These are phyloP conservation scores for Colletotrichum liriopes DNA, from an alignment of 2,329 filamentous ascomycete species.

Conservation along the genomic window DNA sequence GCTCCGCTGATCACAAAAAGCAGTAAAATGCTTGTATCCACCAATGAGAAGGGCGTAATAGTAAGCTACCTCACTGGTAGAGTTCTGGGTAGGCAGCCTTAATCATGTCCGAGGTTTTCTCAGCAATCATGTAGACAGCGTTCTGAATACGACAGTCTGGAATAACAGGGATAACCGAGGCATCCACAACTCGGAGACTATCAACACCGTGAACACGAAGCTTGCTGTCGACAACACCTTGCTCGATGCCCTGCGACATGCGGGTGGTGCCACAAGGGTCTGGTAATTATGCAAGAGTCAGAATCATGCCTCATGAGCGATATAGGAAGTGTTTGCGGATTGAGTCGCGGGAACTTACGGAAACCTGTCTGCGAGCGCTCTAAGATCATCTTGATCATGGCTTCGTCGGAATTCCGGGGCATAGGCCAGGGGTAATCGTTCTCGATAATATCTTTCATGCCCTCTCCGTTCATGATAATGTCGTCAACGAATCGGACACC, in stretches of 20 bases:
- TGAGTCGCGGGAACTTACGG: slow-evolving; percentile 50
- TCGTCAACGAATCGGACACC: slow-evolving; percentile 71
- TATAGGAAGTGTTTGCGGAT: not conserved
- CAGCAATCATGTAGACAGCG: slow-evolving; percentile 72
- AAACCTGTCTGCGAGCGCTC: slow-evolving; percentile 74
- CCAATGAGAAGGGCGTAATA: not conserved
- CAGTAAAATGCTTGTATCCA: fast-evolving
- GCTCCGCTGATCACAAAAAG: not conserved
- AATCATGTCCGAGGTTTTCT: slow-evolving; percentile 58
- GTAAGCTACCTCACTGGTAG: slow-evolving; percentile 47
- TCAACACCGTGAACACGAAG: slow-evolving; percentile 69
- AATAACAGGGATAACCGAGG: slow-evolving; percentile 70
- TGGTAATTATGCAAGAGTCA: slow-evolving; percentile 37
- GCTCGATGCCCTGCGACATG: slow-evolving; percentile 64
- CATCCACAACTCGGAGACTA: slow-evolving; percentile 69
- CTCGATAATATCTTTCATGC: slow-evolving; percentile 68
- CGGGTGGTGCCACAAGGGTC: slow-evolving; percentile 71
- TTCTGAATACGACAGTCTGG: slow-evolving; percentile 73
- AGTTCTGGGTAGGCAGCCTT: slow-evolving; percentile 40
- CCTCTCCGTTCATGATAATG: slow-evolving; percentile 70
- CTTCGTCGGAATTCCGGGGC: slow-evolving; percentile 69
- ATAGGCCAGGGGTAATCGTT: slow-evolving; percentile 74
- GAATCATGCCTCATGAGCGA: not conserved
- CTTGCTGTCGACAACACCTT: slow-evolving; percentile 67
- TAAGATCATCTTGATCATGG: slow-evolving; percentile 70